Evolutionary conservation across 495 filamentous ascomycete genomes (phyloP).

Genomic region (Xylaria longipes): DNA sequence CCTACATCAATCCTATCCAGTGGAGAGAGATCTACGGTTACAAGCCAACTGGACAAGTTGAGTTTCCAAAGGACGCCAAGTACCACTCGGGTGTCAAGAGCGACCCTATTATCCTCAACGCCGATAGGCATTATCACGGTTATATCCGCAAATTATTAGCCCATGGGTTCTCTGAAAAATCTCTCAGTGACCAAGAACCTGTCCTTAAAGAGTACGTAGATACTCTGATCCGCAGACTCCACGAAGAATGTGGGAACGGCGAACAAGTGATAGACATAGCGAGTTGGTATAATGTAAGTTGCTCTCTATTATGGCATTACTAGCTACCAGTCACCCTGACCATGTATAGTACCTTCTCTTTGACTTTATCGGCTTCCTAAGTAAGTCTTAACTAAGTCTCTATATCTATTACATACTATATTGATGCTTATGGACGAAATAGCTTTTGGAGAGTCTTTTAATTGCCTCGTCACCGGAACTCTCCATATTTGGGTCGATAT

Average conservation of each 20-base stretch:
- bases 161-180: slow-evolving; percentile 57
- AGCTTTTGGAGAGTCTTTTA: slow-evolving; percentile 11
- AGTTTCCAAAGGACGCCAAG: slow-evolving; percentile 23
- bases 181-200: slow-evolving; percentile 49
- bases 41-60: slow-evolving; percentile 18
- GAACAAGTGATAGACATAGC: slow-evolving; percentile 42
- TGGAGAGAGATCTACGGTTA: slow-evolving; percentile 38
- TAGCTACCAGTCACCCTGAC: not conserved
- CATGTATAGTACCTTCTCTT: not conserved
- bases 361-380: slow-evolving; percentile 8
- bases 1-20: slow-evolving; percentile 29
- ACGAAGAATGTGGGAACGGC: slow-evolving; percentile 31
- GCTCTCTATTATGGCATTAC: not conserved
- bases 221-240: slow-evolving; percentile 47
- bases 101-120: slow-evolving; percentile 31
- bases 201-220: slow-evolving; percentile 47
- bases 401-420: not conserved
- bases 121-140: slow-evolving; percentile 41
- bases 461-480: not conserved
- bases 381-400: not conserved
- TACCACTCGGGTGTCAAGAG: slow-evolving; percentile 17
- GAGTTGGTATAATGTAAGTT: slow-evolving; percentile 51
- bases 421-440: not conserved
- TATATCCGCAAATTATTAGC: slow-evolving; percentile 48
- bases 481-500: not conserved